Evolutionary conservation across 441 rosid species (phyloP), one percentile per base, ranked within the genome.

Genomic region (Raphanus hybrid): DNA sequence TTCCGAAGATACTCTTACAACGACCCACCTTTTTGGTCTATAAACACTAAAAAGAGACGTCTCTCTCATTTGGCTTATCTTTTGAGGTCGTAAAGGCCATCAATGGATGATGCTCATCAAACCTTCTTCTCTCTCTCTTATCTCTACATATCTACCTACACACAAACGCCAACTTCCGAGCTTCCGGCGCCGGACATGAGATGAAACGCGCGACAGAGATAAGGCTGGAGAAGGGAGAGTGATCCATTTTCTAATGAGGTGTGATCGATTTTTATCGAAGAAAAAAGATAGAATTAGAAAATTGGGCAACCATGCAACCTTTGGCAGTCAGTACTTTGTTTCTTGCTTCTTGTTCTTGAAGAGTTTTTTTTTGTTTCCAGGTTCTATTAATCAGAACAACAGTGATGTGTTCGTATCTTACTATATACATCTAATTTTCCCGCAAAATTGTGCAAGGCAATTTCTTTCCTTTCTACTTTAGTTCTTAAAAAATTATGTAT

Each of bases 261-360:
- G 43, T 32, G 71, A 14, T 50, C 15, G 63, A 29, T 48, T 68
- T 62, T 67, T 9, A 26, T 1, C 35, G 43, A 45, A 37, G n/a
- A 64, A 61, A 20, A 7, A 29, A 29, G 4, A 29, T 50, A 75
- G 45, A 45, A 14, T 69, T 76, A 76, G 64, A 69, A 58, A 70
- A 39, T 71, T 78, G 81, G 81, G 81, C 81, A 78, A 72, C 81
- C 60, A 59, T 59, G 64, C 66, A 61, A 9, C 69, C 81, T 78
- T 78, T 78, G 81, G 81, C 81, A 78, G 76, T 70, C 10, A 3
- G 20, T 70, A 43, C 67, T 64, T 23, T 26, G 69, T 3, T 73
- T 60, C 62, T 67, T 75, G 23, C 4, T 74, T 29, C 3, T 29
- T 29, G 64, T 76, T 76, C 75, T 78, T 71, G 45, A 73, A 67